phyloP scores from a whole-genome alignment of 352 stramenopile genomes.

The Phytophthora melonis region DNA sequence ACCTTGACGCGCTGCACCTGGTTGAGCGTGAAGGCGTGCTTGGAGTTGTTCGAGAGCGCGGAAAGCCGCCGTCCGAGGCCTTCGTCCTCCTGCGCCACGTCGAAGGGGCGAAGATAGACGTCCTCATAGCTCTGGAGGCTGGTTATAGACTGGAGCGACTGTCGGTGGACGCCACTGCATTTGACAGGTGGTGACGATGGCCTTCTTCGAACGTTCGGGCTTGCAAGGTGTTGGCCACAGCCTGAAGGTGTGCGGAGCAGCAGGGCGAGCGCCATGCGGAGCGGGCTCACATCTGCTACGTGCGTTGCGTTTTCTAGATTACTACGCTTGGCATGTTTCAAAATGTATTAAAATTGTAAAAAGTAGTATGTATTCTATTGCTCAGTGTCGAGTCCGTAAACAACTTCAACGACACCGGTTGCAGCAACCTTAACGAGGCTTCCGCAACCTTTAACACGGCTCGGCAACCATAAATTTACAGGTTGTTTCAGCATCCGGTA shows the following conservation, averaged over 20 bases:
- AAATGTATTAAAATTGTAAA: too few relatives aligned
- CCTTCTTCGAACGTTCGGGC: slow-evolving; percentile 20
- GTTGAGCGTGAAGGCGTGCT: slow-evolving; percentile 65
- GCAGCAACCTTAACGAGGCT: too few relatives aligned
- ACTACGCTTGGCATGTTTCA: too few relatives aligned
- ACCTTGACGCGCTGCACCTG: slow-evolving; percentile 67
- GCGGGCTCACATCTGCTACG: slow-evolving; percentile 2
- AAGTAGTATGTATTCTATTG: too few relatives aligned
- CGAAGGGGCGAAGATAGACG: slow-evolving; percentile 20
- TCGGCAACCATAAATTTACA: too few relatives aligned
- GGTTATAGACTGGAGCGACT: slow-evolving; percentile 15
- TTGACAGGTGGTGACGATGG: slow-evolving; percentile 21
- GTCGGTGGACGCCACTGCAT: slow-evolving; percentile 9
- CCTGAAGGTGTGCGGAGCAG: slow-evolving; percentile 3
- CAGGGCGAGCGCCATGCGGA: background rate
- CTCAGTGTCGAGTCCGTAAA: too few relatives aligned
- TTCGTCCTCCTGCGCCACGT: slow-evolving; percentile 13
- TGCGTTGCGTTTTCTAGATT: too few relatives aligned
- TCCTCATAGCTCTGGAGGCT: slow-evolving; percentile 18
- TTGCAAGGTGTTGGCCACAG: background rate
- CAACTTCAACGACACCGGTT: too few relatives aligned
- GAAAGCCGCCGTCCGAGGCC: slow-evolving; percentile 43
- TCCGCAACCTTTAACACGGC: too few relatives aligned
- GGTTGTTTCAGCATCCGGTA: too few relatives aligned
- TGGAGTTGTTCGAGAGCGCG: slow-evolving; percentile 61